Conservation (phyloP, 140 eudicot species). For the Flaveria floridana region DNA sequence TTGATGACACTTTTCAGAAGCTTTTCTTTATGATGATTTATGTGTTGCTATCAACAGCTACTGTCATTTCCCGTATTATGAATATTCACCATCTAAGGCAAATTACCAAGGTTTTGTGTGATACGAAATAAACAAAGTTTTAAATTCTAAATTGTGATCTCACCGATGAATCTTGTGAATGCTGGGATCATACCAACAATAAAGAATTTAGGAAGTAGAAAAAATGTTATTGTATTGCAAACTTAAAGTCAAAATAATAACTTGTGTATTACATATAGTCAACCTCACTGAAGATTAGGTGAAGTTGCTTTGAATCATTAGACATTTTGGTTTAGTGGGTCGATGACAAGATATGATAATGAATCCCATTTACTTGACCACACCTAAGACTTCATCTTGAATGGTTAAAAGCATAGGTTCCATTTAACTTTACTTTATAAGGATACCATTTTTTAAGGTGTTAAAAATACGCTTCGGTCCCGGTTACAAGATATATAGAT, state of each 20-base stretch:
- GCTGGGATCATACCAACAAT: not conserved
- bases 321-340: slow-evolving; percentile 6
- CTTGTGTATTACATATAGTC: slow-evolving; percentile 1
- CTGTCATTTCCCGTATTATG: not conserved
- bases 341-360: not conserved
- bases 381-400: not conserved
- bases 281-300: slow-evolving; percentile 18
- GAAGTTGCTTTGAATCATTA: not conserved
- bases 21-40: slow-evolving; percentile 17
- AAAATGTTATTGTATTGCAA: not conserved
- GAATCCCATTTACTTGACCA: slow-evolving; percentile 27
- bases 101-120: not conserved
- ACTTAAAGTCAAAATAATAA: not conserved
- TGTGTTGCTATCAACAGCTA: not conserved
- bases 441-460: not conserved
- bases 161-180: not conserved
- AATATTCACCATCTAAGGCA: slow-evolving; percentile 7
- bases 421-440: not conserved
- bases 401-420: not conserved
- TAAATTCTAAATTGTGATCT: not conserved
- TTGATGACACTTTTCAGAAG: slow-evolving; percentile 12
- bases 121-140: not conserved
- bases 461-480: slow-evolving; percentile 46
- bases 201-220: not conserved
- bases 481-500: slow-evolving; percentile 70